These are phyloP conservation scores for Rhodamnia argentea DNA, from an alignment of 345 rosid species.

Conservation along the genomic window DNA sequence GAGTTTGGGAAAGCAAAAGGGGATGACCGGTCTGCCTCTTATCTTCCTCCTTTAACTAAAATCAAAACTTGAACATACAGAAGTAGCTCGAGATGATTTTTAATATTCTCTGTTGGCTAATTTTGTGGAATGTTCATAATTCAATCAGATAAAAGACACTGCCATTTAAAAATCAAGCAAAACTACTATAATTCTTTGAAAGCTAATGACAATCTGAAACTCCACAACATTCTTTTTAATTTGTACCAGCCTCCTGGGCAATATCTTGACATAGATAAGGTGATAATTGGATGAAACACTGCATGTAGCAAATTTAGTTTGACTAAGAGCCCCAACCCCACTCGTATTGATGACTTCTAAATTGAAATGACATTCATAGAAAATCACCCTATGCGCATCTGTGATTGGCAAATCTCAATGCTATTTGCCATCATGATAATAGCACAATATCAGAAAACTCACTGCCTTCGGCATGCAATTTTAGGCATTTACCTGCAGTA, in stretches of 20 bases:
- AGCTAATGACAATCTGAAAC: not conserved
- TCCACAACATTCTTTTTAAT: not conserved
- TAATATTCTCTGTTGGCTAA: not conserved
- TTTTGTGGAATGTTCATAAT: not conserved
- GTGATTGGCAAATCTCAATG: not conserved
- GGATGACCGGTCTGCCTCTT: not conserved
- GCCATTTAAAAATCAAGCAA: not conserved
- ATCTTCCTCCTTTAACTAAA: not conserved
- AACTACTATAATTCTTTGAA: not conserved
- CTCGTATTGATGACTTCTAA: not conserved
- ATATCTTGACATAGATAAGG: not conserved
- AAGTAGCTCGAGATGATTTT: not conserved
- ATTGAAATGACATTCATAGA: not conserved
- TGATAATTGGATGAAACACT: not conserved
- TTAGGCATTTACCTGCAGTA: constrained; percentile 59
- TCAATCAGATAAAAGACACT: not conserved
- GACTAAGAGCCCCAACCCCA: not conserved
- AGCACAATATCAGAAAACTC: not conserved
- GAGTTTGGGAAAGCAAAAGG: not conserved
- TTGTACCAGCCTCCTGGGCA: not conserved
- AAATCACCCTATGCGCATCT: not conserved
- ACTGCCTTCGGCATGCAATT: not conserved
- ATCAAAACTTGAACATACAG: not conserved
- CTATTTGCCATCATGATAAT: not conserved
- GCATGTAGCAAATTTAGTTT: not conserved